These are phyloP conservation scores for Blastosporella zonata DNA, from an alignment of 1,284 basidiomycete genomes.

Conservation along the genomic window DNA sequence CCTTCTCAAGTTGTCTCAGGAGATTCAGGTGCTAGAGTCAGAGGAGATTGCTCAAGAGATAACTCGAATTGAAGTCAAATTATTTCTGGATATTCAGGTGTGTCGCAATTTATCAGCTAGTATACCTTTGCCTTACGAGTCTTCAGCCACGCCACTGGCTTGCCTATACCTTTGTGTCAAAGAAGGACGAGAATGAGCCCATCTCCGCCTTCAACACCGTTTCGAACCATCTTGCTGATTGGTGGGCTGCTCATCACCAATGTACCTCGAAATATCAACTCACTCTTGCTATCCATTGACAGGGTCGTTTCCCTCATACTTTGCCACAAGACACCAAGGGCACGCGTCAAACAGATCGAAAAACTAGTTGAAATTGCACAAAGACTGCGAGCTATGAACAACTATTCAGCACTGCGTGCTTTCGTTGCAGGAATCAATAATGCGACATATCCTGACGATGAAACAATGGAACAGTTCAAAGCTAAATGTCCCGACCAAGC, in stretches of 20 bases:
- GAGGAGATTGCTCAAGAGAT: slow-evolving; percentile 75
- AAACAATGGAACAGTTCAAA: slow-evolving; percentile 67
- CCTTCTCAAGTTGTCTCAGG: slow-evolving; percentile 51
- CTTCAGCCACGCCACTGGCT: slow-evolving; percentile 79
- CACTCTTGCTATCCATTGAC: slow-evolving; percentile 15
- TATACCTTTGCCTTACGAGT: slow-evolving; percentile 2
- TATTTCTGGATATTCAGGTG: slow-evolving; percentile 72
- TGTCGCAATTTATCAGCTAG: slow-evolving; percentile 17
- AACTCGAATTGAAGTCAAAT: slow-evolving; percentile 58
- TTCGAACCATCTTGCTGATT: slow-evolving; percentile 75
- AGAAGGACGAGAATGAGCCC: slow-evolving; percentile 61
- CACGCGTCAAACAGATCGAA: slow-evolving; percentile 70
- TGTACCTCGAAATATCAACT: slow-evolving; percentile 1
- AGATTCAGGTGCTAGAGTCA: slow-evolving; percentile 53
- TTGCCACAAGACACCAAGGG: slow-evolving; percentile 67
- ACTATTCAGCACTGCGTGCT: slow-evolving; percentile 78
- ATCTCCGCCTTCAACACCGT: slow-evolving; percentile 67
- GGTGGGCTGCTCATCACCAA: slow-evolving; percentile 41
- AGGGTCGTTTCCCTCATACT: slow-evolving; percentile 79
- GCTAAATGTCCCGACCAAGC: slow-evolving; percentile 56
- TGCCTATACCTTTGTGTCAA: slow-evolving; percentile 64
- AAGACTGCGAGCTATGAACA: slow-evolving; percentile 65
- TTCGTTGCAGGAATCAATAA: slow-evolving; percentile 82
- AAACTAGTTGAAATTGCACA: slow-evolving; percentile 75
- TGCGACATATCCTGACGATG: slow-evolving; percentile 67